Base-by-base conservation (phyloP, 2,329 filamentous ascomycete species). In the Penicillium frequentans region DNA sequence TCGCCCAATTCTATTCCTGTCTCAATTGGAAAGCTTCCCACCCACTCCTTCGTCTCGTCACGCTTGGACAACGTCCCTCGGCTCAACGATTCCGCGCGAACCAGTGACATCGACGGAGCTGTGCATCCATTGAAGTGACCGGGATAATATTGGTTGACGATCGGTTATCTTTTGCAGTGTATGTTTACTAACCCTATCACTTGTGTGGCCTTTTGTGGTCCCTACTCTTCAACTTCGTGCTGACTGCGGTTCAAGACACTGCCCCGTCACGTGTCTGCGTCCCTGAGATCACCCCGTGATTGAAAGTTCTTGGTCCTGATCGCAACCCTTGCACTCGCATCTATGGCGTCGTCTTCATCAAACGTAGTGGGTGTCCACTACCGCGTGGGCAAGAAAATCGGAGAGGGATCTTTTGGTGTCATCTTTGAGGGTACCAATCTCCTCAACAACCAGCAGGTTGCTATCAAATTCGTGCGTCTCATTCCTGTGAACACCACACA, bases 311-410 rank as follows among this genome's bases (percentile, higher is more conserved):
- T 49, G 46, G 62, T 57, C 51, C 56, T 59, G 53, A 50, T 56
- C 44, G 47, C 45, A 60, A 52, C 45, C 48, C 50, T 48, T 49
- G 43, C 53, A 54, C 42, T 49, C 42, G 35, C 56, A 60, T 47
- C 51, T 52, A 95, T 95, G 91, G 87, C 91, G 57, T 93, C 90
- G 64, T 91, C 90, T 59, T 95, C 91, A 63, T 96, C 92, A 61
- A 98, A 98, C 79, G 95, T 99, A 67, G 95, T 98, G 71, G 95
- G 95, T 74, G 95, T 99, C 67, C 95, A 99, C 81, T 99, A 99
- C 79, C 86, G 95, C 66, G 95, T 99, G 66, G 95, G 95, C 70
- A 98, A 98, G 86, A 99, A 99, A 83, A 98, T 99, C 69, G 95
- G 95, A 76, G 95, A 98, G 85, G 93, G 93, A 64, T 96, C 92